Evolutionary conservation across 257 asterid genomes (phyloP).

Genomic region (Scutellaria baicalensis): DNA sequence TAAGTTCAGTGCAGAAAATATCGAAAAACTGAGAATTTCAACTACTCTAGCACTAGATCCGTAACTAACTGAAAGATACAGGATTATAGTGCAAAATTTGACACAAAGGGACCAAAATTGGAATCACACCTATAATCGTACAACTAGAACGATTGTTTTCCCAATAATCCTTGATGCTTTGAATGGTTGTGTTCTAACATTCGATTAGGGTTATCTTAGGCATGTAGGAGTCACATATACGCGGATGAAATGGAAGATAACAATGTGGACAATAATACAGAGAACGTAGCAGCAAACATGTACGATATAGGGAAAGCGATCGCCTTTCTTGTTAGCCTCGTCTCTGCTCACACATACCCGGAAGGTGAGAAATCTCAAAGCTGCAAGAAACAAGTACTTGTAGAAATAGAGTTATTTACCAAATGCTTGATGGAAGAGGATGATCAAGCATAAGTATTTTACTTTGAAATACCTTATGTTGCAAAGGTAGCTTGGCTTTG

Average conservation of each 20-base stretch:
- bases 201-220: constrained; percentile 32
- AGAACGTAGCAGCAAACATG: constrained; percentile 7
- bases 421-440: constrained; percentile 57
- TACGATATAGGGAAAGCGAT: constrained; percentile 28
- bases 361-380: constrained; percentile 19
- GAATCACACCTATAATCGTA: no score
- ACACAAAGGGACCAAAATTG: no score
- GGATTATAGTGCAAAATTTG: no score
- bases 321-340: constrained; percentile 38
- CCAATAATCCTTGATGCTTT: no score
- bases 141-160: no score
- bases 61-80: no score
- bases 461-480: no score
- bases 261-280: constrained; percentile 16
- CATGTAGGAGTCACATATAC: constrained; percentile 54
- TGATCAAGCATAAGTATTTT: neutral
- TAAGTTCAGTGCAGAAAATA: no score
- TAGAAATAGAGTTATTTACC: constrained; percentile 62
- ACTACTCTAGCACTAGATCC: no score
- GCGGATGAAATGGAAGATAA: constrained; percentile 32
- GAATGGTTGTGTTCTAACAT: neutral
- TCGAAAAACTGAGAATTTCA: no score
- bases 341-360: constrained; percentile 27
- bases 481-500: neutral
- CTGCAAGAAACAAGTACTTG: constrained; percentile 36